phyloP scores from a whole-genome alignment of 73 alveolate genomes.

The Diophrys appendiculata region DNA sequence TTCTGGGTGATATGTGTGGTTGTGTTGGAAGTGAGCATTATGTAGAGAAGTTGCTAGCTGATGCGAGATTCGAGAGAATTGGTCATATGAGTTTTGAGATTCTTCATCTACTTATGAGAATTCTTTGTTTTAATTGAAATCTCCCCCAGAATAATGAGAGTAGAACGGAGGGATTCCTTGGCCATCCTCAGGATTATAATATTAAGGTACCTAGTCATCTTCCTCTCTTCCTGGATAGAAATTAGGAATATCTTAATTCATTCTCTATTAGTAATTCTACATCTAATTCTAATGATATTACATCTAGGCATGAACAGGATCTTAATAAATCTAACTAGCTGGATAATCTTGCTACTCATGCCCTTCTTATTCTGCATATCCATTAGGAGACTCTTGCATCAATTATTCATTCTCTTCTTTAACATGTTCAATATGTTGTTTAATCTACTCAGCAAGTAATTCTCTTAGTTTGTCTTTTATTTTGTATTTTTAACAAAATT shows the following conservation, averaged over 20 bases:
- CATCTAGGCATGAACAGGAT: neutral
- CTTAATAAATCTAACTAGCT: neutral
- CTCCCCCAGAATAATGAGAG: too few species aligned
- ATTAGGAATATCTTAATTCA: too few species aligned
- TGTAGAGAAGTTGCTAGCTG: neutral
- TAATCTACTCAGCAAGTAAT: slow-evolving; percentile 41
- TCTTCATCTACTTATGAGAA: neutral
- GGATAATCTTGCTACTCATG: too few species aligned
- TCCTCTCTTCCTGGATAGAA: neutral
- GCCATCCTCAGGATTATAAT: neutral
- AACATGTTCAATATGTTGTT: slow-evolving; percentile 35
- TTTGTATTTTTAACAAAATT: slow-evolving; percentile 48
- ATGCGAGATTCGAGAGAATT: neutral
- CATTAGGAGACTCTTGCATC: neutral
- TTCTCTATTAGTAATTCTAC: too few species aligned
- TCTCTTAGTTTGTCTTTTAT: slow-evolving; percentile 40
- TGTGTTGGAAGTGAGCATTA: neutral
- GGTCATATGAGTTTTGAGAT: neutral
- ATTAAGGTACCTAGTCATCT: neutral
- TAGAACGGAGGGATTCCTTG: neutral
- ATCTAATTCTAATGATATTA: too few species aligned
- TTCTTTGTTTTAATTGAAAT: neutral
- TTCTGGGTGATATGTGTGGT: slow-evolving; percentile 24
- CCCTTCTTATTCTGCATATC: too few species aligned
- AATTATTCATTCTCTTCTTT: neutral